Evolutionary conservation across 345 rosid genomes (phyloP).

Genomic region (Hibiscus syriacus): DNA sequence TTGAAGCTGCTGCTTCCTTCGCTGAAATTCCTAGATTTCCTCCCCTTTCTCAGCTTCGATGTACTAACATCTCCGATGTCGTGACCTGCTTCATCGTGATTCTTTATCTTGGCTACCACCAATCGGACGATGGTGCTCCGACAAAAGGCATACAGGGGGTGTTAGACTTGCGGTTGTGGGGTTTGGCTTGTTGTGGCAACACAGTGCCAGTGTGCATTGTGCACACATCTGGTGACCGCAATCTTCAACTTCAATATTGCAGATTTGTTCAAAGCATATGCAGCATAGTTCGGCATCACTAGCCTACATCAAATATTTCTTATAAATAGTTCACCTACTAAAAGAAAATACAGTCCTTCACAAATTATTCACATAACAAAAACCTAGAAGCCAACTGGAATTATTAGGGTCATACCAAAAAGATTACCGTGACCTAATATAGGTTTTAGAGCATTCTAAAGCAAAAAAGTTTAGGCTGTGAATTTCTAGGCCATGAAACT

Average conservation of each 20-base stretch:
- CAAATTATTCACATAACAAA: neutral
- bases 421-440: neutral
- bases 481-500: neutral
- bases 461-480: neutral
- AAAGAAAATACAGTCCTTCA: neutral
- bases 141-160: conserved; percentile 89
- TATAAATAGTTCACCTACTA: neutral
- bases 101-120: conserved; percentile 51
- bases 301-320: conserved; percentile 38
- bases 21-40: too few species aligned
- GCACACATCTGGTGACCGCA: conserved; percentile 99
- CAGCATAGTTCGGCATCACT: conserved; percentile 81
- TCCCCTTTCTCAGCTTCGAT: too few species aligned
- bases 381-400: neutral
- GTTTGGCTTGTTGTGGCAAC: conserved; percentile 97
- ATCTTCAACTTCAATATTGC: conserved; percentile 85
- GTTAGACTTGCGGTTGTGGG: conserved; percentile 54
- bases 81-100: too few species aligned
- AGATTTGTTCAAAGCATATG: conserved; percentile 94
- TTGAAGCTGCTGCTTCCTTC: conserved; percentile 98
- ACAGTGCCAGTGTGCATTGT: conserved; percentile 85
- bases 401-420: neutral
- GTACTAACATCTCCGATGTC: too few species aligned
- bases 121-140: conserved; percentile 66
- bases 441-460: neutral